Percentiles rank a stretch among this genome's conserved stretches.
phyloP scores from a whole-genome alignment of 805 yeast species.

The Yarrowia sp. region DNA sequence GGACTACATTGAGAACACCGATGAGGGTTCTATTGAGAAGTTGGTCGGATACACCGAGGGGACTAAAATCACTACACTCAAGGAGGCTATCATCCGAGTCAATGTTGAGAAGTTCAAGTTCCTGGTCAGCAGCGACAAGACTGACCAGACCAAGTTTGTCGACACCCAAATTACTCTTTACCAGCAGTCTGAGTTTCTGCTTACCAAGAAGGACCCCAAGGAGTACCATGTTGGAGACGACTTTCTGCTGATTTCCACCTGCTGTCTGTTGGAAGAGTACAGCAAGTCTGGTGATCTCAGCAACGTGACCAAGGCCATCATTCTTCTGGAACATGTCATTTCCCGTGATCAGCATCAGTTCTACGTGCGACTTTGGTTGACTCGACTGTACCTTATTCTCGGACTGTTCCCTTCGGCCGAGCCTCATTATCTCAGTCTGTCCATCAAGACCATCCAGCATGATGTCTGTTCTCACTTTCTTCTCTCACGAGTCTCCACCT shows the following conservation, averaged over 20 bases:
- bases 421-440: constrained; percentile 60
- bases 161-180: constrained; percentile 53
- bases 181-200: constrained; percentile 51
- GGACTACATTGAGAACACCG: constrained; percentile 45
- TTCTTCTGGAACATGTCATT: constrained; percentile 65
- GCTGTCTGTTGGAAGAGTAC: constrained; percentile 47
- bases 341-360: constrained; percentile 72
- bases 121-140: neutral
- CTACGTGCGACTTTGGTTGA: constrained; percentile 72
- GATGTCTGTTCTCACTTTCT: constrained; percentile 67
- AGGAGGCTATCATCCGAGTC: constrained; percentile 10
- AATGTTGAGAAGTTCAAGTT: constrained; percentile 18
- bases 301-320: constrained; percentile 54
- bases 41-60: neutral
- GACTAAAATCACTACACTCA: neutral
- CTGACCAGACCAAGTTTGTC: constrained; percentile 44
- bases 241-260: constrained; percentile 63
- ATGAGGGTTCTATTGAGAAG: neutral
- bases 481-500: constrained; percentile 57
- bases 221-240: constrained; percentile 79
- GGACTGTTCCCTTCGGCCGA: constrained; percentile 62
- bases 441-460: constrained; percentile 75
- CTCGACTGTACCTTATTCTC: constrained; percentile 64
- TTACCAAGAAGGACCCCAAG: constrained; percentile 57
- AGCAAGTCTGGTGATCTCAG: constrained; percentile 43